Evolutionary conservation across 768 basidiomycete species (phyloP).

Genomic region (Russula dissimulans): DNA sequence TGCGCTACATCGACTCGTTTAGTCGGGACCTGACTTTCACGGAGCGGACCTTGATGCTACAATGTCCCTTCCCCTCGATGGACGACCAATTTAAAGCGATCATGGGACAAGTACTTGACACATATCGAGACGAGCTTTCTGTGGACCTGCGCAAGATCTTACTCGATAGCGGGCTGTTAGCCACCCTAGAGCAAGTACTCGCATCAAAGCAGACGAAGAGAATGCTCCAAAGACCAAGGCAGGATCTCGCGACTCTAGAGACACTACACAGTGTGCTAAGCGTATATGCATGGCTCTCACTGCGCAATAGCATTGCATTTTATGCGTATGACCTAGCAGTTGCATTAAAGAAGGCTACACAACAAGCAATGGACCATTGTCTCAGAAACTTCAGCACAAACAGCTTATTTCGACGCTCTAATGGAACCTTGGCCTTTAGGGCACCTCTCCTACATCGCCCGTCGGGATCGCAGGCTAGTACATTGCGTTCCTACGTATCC

Average conservation of each 20-base stretch:
- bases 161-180: slow-evolving; percentile 30
- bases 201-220: slow-evolving; percentile 23
- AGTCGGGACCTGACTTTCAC: slow-evolving; percentile 31
- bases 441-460: not conserved
- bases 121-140: slow-evolving; percentile 32
- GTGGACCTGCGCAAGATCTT: slow-evolving; percentile 38
- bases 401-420: not conserved
- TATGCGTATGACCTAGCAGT: slow-evolving; percentile 41
- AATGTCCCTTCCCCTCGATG: slow-evolving; percentile 48
- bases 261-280: slow-evolving; percentile 66
- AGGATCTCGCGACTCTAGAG: slow-evolving; percentile 40
- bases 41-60: slow-evolving; percentile 38
- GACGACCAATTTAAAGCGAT: slow-evolving; percentile 31
- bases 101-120: slow-evolving; percentile 32
- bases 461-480: not conserved
- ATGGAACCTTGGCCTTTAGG: not conserved
- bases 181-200: slow-evolving; percentile 36
- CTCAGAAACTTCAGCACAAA: slow-evolving; percentile 24
- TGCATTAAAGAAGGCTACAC: slow-evolving; percentile 50
- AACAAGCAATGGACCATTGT: slow-evolving; percentile 58
- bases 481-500: not conserved
- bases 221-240: not conserved
- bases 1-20: slow-evolving; percentile 37
- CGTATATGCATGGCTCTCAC: slow-evolving; percentile 78
- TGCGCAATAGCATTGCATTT: slow-evolving; percentile 62